Evolutionary conservation across 2,329 filamentous ascomycete species (phyloP).

Genomic region (Colletotrichum navitas): DNA sequence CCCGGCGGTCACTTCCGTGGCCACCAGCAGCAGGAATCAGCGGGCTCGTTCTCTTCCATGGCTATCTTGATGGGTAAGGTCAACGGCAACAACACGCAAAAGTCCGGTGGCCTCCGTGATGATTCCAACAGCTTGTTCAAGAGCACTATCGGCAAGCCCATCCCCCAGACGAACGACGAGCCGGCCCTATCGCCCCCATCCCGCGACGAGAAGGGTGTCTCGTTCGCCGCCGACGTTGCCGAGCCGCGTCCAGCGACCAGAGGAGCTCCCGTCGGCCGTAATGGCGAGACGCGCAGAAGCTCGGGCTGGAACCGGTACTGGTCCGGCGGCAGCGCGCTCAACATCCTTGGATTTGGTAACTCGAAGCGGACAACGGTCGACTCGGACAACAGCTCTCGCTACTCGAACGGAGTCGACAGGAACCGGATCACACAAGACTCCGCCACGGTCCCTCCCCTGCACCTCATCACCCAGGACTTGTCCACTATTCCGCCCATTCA

Average conservation of each 20-base stretch:
- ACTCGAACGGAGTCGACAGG: constrained; percentile 56
- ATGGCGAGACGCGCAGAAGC: constrained; percentile 68
- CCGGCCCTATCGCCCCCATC: constrained; percentile 45
- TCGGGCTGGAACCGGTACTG: constrained; percentile 85
- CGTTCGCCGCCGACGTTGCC: constrained; percentile 51
- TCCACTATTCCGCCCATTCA: constrained; percentile 76
- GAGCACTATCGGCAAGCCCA: constrained; percentile 71
- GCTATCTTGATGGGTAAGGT: constrained; percentile 72
- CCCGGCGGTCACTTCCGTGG: constrained; percentile 57
- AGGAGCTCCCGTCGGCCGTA: constrained; percentile 47
- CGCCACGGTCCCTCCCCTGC: constrained; percentile 77
- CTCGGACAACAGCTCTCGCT: constrained; percentile 69
- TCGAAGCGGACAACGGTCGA: constrained; percentile 63
- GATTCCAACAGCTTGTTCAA: constrained; percentile 70
- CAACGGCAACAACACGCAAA: constrained; percentile 31
- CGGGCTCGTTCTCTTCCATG: constrained; percentile 72
- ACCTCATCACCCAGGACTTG: constrained; percentile 72
- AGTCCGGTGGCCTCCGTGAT: constrained; percentile 54
- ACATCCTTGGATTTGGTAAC: constrained; percentile 71
- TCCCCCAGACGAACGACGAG: constrained; percentile 59
- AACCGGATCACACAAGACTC: constrained; percentile 73
- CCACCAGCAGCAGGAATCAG: constrained; percentile 66
- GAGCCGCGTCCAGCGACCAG: constrained; percentile 54
- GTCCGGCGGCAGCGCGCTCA: constrained; percentile 78
- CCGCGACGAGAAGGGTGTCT: constrained; percentile 55